phyloP scores from a whole-genome alignment of 2,329 filamentous ascomycete species.

The Aspergillus pseudoglaucus region DNA sequence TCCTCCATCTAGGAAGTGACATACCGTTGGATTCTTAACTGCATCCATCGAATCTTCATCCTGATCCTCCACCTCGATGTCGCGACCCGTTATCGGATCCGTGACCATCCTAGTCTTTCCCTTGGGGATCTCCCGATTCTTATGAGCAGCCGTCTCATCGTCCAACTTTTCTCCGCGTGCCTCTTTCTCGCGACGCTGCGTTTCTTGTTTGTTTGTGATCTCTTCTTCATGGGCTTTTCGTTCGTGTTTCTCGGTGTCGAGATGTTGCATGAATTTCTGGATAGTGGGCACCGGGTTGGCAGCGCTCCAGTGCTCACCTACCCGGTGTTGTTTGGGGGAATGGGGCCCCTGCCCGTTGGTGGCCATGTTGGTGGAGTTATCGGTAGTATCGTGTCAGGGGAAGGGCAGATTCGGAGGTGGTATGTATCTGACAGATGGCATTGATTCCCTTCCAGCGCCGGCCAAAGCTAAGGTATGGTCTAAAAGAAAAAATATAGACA shows the following conservation, averaged over 20 bases:
- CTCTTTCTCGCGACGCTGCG: conserved; percentile 48
- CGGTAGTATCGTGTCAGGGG: no score
- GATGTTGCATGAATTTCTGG: conserved; percentile 69
- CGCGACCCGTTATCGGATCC: conserved; percentile 79
- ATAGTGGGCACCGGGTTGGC: conserved; percentile 81
- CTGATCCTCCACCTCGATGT: conserved; percentile 80
- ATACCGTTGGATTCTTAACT: conserved; percentile 65
- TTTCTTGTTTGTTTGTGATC: conserved; percentile 46
- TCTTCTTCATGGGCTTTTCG: conserved; percentile 49
- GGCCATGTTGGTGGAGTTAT: no score
- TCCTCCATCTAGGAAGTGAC: conserved; percentile 5
- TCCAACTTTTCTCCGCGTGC: conserved; percentile 37
- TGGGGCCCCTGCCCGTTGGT: conserved; percentile 3
- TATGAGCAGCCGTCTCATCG: conserved; percentile 40
- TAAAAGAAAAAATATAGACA: no score
- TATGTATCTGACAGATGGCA: no score
- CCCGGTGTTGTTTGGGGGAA: conserved; percentile 36
- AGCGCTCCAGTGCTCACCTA: conserved; percentile 71
- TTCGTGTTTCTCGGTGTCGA: conserved; percentile 72
- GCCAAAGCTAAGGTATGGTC: no score
- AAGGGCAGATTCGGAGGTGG: no score
- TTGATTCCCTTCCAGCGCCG: no score
- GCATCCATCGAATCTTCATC: conserved; percentile 63
- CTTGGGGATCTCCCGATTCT: conserved; percentile 38
- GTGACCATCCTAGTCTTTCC: conserved; percentile 58